Percentiles rank a stretch among this genome's conserved stretches.
Evolutionary conservation across 2,329 filamentous ascomycete species (phyloP).

Genomic region (Xylariaceae sp.): DNA sequence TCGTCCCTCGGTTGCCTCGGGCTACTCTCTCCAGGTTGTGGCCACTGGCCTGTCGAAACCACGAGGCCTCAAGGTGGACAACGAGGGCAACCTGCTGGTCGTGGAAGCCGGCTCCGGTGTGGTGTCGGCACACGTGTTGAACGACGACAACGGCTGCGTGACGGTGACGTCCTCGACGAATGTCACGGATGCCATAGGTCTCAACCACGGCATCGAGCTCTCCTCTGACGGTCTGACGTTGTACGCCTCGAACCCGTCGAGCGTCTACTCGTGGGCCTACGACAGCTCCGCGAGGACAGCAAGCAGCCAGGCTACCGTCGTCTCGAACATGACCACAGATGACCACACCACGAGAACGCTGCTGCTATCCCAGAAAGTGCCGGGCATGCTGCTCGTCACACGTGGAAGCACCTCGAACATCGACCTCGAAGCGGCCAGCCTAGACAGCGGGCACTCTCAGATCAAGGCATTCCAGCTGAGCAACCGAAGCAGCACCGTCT

Average conservation of each 20-base stretch:
- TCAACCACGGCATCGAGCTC: conserved; percentile 34
- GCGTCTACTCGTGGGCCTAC: conserved; percentile 51
- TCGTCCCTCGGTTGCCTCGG: too few relatives aligned
- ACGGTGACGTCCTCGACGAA: conserved; percentile 26
- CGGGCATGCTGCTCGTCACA: conserved; percentile 31
- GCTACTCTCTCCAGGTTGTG: too few relatives aligned
- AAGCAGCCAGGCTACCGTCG: conserved; percentile 32
- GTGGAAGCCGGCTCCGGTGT: conserved; percentile 29
- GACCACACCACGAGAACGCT: conserved; percentile 32
- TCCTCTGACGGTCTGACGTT: conserved; percentile 31
- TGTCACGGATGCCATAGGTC: conserved; percentile 26
- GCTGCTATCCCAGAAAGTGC: conserved; percentile 27
- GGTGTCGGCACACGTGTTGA: conserved; percentile 33
- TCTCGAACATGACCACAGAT: conserved; percentile 31
- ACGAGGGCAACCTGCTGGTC: conserved; percentile 30
- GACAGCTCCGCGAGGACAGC: conserved; percentile 40
- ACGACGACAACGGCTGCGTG: conserved; percentile 32
- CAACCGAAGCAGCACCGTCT: conserved; percentile 27
- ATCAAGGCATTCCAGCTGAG: conserved; percentile 35
- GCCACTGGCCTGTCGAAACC: too few relatives aligned
- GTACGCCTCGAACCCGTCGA: conserved; percentile 31
- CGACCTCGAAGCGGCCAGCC: conserved; percentile 27
- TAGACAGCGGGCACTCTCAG: conserved; percentile 28
- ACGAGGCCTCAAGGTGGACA: too few relatives aligned
- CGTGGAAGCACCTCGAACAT: conserved; percentile 32